phyloP scores from a whole-genome alignment of 2,329 filamentous ascomycete genomes.

The Zelopaecilomyces penicillatus region DNA sequence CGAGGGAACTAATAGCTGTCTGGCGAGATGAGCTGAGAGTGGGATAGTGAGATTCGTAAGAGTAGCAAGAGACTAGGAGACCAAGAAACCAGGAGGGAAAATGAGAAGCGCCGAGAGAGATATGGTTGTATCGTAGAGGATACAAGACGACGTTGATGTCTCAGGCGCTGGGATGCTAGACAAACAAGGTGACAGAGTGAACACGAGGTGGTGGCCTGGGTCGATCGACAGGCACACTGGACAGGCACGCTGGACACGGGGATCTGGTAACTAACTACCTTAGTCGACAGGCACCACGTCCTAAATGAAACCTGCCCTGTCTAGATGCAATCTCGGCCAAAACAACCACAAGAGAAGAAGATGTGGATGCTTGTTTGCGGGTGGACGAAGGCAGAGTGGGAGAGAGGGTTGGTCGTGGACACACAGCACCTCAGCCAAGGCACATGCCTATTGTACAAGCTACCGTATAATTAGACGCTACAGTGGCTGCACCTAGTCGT shows the following conservation, averaged over 20 bases:
- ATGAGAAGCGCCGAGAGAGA: slow-evolving; percentile 6
- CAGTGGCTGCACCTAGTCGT: no score
- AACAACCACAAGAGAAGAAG: slow-evolving; percentile 5
- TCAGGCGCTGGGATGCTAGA: background rate
- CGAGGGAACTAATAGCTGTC: background rate
- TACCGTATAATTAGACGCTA: no score
- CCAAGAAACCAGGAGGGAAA: background rate
- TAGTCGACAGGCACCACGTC: background rate
- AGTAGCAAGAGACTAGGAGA: background rate
- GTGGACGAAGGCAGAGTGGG: background rate
- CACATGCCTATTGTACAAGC: no score
- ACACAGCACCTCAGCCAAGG: no score
- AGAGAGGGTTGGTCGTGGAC: no score
- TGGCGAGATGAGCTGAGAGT: background rate
- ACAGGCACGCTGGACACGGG: background rate
- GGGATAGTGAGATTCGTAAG: slow-evolving; percentile 2
- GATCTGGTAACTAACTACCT: slow-evolving; percentile 3
- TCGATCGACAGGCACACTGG: slow-evolving; percentile 10
- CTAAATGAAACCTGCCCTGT: slow-evolving; percentile 9
- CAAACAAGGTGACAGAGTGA: background rate
- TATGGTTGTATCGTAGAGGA: slow-evolving; percentile 3
- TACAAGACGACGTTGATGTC: slow-evolving; percentile 7
- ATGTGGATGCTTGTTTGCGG: background rate
- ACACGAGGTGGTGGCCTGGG: slow-evolving; percentile 3
- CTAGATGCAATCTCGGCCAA: slow-evolving; percentile 7